phyloP scores from a whole-genome alignment of 2,329 filamentous ascomycete genomes.

The Phialemoniopsis sp. region DNA sequence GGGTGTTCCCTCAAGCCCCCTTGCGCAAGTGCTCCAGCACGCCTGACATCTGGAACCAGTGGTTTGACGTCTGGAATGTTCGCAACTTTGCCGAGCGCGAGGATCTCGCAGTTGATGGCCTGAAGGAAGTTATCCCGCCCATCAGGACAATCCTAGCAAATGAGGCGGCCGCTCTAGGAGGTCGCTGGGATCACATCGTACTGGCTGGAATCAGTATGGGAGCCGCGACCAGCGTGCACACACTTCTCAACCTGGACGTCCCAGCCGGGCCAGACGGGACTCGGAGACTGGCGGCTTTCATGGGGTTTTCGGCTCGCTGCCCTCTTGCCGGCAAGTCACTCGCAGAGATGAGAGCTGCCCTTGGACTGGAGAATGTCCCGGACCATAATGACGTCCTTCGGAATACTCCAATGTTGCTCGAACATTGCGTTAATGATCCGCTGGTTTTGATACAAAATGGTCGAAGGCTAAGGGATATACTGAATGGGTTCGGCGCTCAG shows the following conservation, averaged over 20 bases:
- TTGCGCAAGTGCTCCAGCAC: constrained; percentile 17
- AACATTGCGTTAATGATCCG: constrained; percentile 40
- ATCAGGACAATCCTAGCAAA: constrained; percentile 24
- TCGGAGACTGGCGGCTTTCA: constrained; percentile 22
- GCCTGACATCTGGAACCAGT: constrained; percentile 30
- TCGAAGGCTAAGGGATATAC: constrained; percentile 20
- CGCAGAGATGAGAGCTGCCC: constrained; percentile 21
- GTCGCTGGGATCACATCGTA: constrained; percentile 31
- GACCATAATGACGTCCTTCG: constrained; percentile 23
- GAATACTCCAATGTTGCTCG: constrained; percentile 37
- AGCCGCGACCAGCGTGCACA: constrained; percentile 31
- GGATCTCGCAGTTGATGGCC: constrained; percentile 33
- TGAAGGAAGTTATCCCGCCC: constrained; percentile 29
- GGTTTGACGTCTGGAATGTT: constrained; percentile 47
- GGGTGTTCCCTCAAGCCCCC: constrained; percentile 44
- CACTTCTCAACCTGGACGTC: constrained; percentile 27
- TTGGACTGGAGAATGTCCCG: constrained; percentile 19
- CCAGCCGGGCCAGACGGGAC: constrained; percentile 7
- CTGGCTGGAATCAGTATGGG: constrained; percentile 43
- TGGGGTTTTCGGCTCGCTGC: constrained; percentile 31
- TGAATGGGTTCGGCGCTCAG: constrained; percentile 27
- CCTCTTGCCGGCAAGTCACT: constrained; percentile 26
- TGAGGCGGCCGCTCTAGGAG: constrained; percentile 29
- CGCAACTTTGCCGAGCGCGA: constrained; percentile 33
- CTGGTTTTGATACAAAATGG: constrained; percentile 32